Conservation (phyloP, 1,284 basidiomycete species). For the Ceratobasidium sp. region DNA sequence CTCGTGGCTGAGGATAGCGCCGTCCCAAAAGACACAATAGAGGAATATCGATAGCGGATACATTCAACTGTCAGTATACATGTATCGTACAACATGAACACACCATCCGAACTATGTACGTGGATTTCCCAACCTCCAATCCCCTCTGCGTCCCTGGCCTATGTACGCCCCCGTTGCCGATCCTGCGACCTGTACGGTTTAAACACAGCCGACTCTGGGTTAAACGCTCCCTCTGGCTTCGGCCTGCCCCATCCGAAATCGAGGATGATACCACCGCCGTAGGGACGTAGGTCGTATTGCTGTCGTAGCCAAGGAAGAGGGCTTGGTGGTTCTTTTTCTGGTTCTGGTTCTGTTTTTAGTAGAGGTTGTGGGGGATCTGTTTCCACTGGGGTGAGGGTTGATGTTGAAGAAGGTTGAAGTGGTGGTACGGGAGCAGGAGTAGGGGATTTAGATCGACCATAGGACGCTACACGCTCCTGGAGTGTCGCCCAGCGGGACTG, state of each 20-base stretch:
- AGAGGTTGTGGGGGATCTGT: neutral
- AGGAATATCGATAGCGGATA: neutral
- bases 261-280: slow-evolving; percentile 76
- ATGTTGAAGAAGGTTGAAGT: neutral
- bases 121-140: too few species aligned
- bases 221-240: neutral
- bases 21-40: too few species aligned
- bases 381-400: neutral
- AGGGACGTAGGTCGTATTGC: slow-evolving; percentile 77
- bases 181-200: slow-evolving; percentile 1
- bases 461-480: slow-evolving; percentile 20
- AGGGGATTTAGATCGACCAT: slow-evolving; percentile 4
- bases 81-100: neutral
- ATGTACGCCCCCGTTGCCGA: neutral
- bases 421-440: neutral
- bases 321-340: neutral
- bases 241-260: slow-evolving; percentile 67
- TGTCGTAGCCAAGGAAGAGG: slow-evolving; percentile 42
- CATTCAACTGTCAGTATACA: neutral
- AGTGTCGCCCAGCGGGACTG: slow-evolving; percentile 24
- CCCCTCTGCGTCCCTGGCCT: too few species aligned
- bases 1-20: too few species aligned
- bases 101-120: neutral
- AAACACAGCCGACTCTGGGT: neutral
- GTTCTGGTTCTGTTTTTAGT: too few species aligned